phyloP scores from a whole-genome alignment of 2,329 filamentous ascomycete species.

The Fusarium sterilihyphosum region DNA sequence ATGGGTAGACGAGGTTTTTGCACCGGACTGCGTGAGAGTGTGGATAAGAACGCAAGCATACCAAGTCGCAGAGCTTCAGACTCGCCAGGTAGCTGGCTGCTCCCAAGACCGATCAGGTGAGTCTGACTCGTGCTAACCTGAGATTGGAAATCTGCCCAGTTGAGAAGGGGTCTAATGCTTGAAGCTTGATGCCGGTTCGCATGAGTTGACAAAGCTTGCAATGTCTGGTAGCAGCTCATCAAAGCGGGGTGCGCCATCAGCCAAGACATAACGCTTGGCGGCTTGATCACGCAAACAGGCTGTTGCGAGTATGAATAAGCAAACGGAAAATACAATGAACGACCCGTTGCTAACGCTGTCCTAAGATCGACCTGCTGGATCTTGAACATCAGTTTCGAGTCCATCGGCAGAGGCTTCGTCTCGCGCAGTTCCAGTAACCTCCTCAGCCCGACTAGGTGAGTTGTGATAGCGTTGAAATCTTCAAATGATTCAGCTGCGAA shows the following conservation, averaged over 20 bases:
- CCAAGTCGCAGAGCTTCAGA: not conserved
- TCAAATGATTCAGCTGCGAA: not conserved
- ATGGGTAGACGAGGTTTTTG: not conserved
- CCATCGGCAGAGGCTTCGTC: not conserved
- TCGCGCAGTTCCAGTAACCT: not conserved
- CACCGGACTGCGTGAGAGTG: not conserved
- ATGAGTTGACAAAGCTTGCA: not conserved
- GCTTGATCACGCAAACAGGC: fast-evolving
- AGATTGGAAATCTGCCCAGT: not conserved
- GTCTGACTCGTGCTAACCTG: not conserved
- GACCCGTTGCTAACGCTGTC: not conserved
- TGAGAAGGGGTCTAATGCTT: fast-evolving
- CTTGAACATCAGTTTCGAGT: not conserved
- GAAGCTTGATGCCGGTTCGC: fast-evolving
- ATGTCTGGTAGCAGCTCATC: not conserved
- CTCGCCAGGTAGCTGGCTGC: fast-evolving
- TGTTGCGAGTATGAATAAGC: not conserved
- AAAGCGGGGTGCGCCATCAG: not conserved
- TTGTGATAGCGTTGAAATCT: not conserved
- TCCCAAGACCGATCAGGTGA: not conserved
- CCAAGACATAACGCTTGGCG: fast-evolving
- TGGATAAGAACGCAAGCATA: conserved; percentile 1
- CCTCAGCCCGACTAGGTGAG: not conserved
- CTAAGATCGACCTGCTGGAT: conserved; percentile 9
- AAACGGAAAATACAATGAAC: not conserved